phyloP scores from a whole-genome alignment of 192 early-diverging fungal genomes.

The Lobosporangium transversale region DNA sequence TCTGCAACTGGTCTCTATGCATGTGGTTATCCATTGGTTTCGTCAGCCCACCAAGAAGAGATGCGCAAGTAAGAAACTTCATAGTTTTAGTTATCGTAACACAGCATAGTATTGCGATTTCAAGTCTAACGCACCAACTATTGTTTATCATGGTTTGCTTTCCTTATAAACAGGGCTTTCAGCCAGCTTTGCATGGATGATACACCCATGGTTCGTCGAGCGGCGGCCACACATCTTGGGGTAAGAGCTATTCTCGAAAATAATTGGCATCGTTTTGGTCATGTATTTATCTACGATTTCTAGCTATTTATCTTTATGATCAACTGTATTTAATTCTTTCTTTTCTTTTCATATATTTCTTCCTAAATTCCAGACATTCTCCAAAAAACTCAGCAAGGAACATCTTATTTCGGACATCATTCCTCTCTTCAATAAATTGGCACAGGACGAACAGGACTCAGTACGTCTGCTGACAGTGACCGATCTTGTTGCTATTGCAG shows the following conservation, averaged over 20 bases:
- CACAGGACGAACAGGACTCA: slow-evolving; percentile 93
- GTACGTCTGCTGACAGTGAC: slow-evolving; percentile 96
- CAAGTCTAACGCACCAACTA: no score
- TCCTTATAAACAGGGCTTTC: slow-evolving; percentile 66
- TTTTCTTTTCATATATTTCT: neutral
- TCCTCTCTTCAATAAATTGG: slow-evolving; percentile 86
- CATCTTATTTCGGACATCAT: slow-evolving; percentile 88
- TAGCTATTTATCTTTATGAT: no score
- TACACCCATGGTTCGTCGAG: slow-evolving; percentile 98
- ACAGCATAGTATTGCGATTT: no score
- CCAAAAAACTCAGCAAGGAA: slow-evolving; percentile 75
- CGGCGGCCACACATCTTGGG: slow-evolving; percentile 84
- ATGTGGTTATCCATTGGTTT: slow-evolving; percentile 77
- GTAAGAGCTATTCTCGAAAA: no score
- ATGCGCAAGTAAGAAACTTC: slow-evolving; percentile 75
- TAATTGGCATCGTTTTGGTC: no score
- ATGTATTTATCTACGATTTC: no score
- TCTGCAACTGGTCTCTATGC: slow-evolving; percentile 95
- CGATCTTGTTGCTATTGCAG: slow-evolving; percentile 88
- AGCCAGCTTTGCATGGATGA: slow-evolving; percentile 89
- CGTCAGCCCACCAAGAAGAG: slow-evolving; percentile 82
- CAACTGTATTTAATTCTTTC: neutral
- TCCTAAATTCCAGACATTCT: slow-evolving; percentile 64
- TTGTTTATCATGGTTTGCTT: no score
- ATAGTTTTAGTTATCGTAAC: no score